Evolutionary conservation across 108 stramenopile species (phyloP), one percentile per base, ranked within the genome.

Genomic region (Stephanodiscus triporus): DNA sequence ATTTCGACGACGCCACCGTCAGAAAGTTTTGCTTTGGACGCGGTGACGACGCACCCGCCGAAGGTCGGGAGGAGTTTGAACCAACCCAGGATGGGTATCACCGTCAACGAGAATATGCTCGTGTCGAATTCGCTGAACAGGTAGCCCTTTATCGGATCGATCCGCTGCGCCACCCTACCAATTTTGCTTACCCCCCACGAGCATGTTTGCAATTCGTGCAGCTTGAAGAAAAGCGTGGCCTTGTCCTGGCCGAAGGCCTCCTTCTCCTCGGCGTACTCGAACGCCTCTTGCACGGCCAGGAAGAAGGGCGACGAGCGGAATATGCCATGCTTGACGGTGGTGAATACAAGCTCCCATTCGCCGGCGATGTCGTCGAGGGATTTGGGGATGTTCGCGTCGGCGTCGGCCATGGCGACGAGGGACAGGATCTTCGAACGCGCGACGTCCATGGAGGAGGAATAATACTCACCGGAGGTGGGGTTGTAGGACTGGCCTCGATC

Each of bases 141-240:
- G 56, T 89, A 90, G 0, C 73, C 68, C 29, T 24, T 68, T 9
- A 63, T 47, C 16, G 89, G 51, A 81, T 91, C 88, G 59, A 91
- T 85, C 24, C 83, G 77, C 81, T 97, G 96, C 7, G 93, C 93
- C 36, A 97, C 89, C 34, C 96, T 86, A 19, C 96, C 96, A 59
- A 97, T 89, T 61, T 92, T 92, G 59, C 82, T 86, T 13, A 78
- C 84, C 30, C 97, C 97, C 95, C 95, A 97, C 0, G 86, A 87
- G 67, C 94, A 94, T 1, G 97, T 97, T 83, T 97, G 97, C 19
- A 97, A 64, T 77, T 97, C 95, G 82, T 97, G 97, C 20, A 97
- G 75, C 77, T 90, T 91, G 74, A 97, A 97, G 86, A 97, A 97
- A 32, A 96, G 57, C 10, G 88, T 86, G 26, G 96, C 91, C 70